phyloP scores from a whole-genome alignment of 179 eudicot species.

The Camellia oleifera region DNA sequence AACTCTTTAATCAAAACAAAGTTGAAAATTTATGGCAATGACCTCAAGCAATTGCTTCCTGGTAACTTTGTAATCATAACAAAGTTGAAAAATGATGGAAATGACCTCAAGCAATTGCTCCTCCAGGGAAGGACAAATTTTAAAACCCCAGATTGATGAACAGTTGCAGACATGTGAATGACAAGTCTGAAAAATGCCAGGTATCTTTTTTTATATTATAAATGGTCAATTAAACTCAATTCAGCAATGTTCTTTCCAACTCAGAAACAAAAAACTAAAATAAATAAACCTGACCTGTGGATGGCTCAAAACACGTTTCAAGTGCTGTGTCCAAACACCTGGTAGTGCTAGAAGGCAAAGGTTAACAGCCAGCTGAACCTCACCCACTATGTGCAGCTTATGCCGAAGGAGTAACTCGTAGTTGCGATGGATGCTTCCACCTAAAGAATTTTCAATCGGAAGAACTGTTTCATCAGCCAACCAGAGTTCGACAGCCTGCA shows the following conservation, averaged over 20 bases:
- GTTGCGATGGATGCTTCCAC: slow-evolving; percentile 52
- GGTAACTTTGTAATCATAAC: no score
- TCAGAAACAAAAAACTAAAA: not conserved
- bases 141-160: not conserved
- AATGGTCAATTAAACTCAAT: not conserved
- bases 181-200: not conserved
- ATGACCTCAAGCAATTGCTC: not conserved
- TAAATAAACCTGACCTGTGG: slow-evolving; percentile 30
- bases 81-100: not conserved
- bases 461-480: slow-evolving; percentile 47
- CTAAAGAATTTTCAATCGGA: slow-evolving; percentile 45
- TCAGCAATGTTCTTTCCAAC: not conserved
- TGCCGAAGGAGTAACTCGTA: slow-evolving; percentile 47
- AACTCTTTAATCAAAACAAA: not conserved
- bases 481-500: slow-evolving; percentile 47
- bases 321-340: slow-evolving; percentile 30
- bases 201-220: no score
- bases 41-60: no score
- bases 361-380: slow-evolving; percentile 38
- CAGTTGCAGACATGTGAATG: not conserved
- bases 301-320: slow-evolving; percentile 42
- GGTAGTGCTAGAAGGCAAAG: slow-evolving; percentile 43
- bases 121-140: not conserved
- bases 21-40: not conserved
- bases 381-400: slow-evolving; percentile 46